These are phyloP conservation scores for Paramecium tetraurelia DNA, from an alignment of 73 alveolate species.

Conservation along the genomic window DNA sequence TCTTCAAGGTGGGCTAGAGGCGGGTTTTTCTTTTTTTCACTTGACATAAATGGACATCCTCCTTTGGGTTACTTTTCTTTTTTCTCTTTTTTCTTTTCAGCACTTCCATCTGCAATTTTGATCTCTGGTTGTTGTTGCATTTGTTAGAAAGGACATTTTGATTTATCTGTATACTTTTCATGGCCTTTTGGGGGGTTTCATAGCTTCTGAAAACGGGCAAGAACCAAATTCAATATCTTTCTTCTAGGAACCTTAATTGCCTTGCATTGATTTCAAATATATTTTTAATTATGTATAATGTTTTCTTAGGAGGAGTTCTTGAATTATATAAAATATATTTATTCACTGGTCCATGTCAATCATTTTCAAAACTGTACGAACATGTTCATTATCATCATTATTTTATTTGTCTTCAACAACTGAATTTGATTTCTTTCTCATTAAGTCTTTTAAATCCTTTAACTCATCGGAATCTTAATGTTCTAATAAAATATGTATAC, in stretches of 20 bases:
- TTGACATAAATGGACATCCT: constrained; percentile 65
- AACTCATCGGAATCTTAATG: constrained; percentile 24
- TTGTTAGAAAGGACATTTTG: constrained; percentile 15
- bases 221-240: constrained; percentile 32
- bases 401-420: neutral
- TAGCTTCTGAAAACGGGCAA: constrained; percentile 31
- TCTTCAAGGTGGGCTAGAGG: constrained; percentile 43
- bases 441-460: neutral
- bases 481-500: neutral
- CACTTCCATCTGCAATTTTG: constrained; percentile 52
- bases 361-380: neutral
- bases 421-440: constrained; percentile 29
- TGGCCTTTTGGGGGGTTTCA: constrained; percentile 30
- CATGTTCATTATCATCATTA: constrained; percentile 27
- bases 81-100: constrained; percentile 53
- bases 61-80: constrained; percentile 62
- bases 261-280: constrained; percentile 28
- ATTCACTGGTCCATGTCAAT: constrained; percentile 31
- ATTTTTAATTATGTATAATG: neutral
- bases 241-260: neutral
- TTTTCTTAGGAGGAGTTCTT: neutral
- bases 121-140: constrained; percentile 28
- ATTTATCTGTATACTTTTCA: constrained; percentile 10
- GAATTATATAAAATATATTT: neutral
- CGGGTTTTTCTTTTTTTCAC: constrained; percentile 57